A percentile compares a stretch with the other conserved stretches of the same genome.
These are phyloP conservation scores for Poa annua DNA, from an alignment of 176 grass and related monocot species.

Conservation along the genomic window DNA sequence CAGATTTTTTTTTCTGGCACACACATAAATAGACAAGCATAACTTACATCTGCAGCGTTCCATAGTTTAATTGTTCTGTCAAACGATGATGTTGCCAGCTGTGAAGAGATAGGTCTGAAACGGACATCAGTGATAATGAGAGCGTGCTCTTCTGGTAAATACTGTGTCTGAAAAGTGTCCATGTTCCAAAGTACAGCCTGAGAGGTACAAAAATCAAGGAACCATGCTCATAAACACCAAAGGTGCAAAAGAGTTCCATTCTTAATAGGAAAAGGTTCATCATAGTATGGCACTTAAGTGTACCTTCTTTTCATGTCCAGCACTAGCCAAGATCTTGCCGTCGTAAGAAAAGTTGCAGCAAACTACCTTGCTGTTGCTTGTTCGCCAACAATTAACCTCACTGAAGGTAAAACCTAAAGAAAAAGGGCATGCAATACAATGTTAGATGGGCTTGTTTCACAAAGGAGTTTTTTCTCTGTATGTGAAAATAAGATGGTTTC, in stretches of 20 bases:
- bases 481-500: too few species aligned
- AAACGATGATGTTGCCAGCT: conserved; percentile 95
- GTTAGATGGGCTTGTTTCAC: background rate
- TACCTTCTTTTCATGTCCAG: conserved; percentile 99
- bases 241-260: conserved; percentile 21
- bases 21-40: conserved; percentile 31
- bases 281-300: conserved; percentile 19
- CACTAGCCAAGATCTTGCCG: conserved; percentile 91
- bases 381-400: conserved; percentile 76
- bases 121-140: conserved; percentile 86
- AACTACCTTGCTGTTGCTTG: conserved; percentile 91
- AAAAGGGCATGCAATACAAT: conserved; percentile 19
- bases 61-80: conserved; percentile 86
- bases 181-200: conserved; percentile 99
- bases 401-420: conserved; percentile 87
- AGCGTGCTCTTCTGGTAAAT: conserved; percentile 71
- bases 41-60: conserved; percentile 86
- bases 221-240: conserved; percentile 28
- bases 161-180: conserved; percentile 85
- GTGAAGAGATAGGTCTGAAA: conserved; percentile 87
- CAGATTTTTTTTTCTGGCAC: background rate
- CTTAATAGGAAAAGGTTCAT: conserved; percentile 18
- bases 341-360: conserved; percentile 98
- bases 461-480: too few species aligned
- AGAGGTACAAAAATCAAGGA: conserved; percentile 36